Evolutionary conservation across 257 asterid species (phyloP).

Genomic region (Gynochthodes officinalis): DNA sequence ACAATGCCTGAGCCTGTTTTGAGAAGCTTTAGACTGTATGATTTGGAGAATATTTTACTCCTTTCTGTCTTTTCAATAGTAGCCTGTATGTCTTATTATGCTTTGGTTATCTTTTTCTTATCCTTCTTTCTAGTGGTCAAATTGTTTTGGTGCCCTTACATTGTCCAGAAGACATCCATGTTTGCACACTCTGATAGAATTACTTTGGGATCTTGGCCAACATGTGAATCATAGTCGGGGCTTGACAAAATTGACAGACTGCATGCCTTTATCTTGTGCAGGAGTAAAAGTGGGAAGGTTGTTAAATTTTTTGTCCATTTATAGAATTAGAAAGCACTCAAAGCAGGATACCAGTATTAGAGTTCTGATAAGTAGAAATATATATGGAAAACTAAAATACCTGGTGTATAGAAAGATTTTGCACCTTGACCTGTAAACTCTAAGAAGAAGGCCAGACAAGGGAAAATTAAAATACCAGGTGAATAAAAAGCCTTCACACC

Average conservation of each 20-base stretch:
- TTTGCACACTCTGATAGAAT: not conserved
- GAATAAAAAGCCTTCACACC: not conserved
- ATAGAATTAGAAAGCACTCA: not conserved
- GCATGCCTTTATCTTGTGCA: not conserved
- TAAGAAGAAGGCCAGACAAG: not conserved
- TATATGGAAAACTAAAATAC: no score
- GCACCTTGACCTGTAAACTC: not conserved
- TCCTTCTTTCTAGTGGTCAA: not conserved
- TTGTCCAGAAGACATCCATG: not conserved
- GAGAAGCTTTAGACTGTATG: no score
- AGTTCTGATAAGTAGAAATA: no score
- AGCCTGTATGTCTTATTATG: not conserved
- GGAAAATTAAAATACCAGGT: not conserved
- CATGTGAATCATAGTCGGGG: not conserved
- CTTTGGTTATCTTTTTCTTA: not conserved
- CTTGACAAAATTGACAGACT: not conserved
- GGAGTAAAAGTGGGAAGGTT: not conserved
- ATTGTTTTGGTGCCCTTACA: not conserved
- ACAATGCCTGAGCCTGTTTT: no score
- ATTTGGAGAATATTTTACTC: no score
- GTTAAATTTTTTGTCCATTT: not conserved
- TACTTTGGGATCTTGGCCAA: not conserved
- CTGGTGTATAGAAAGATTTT: not conserved
- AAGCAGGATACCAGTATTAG: no score
- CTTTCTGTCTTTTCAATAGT: not conserved